These are phyloP conservation scores for Rosellinia necatrix DNA, from an alignment of 2,329 filamentous ascomycete genomes.

Conservation along the genomic window DNA sequence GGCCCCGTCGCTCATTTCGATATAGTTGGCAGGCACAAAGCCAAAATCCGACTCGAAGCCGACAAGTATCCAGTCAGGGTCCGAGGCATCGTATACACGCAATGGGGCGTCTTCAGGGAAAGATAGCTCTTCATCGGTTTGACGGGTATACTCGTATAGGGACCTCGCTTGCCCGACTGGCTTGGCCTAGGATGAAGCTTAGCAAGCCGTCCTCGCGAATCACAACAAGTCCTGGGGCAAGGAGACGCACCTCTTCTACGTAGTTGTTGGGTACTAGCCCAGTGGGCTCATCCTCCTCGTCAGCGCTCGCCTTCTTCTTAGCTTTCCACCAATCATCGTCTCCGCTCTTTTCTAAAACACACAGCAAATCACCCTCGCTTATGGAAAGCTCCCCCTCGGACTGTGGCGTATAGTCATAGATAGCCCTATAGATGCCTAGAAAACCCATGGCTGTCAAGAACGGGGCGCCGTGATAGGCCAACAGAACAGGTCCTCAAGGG, in stretches of 20 bases:
- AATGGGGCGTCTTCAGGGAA: conserved; percentile 87
- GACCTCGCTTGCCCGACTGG: conserved; percentile 76
- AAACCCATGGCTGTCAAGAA: conserved; percentile 72
- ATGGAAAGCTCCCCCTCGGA: conserved; percentile 84
- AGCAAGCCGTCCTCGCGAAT: conserved; percentile 52
- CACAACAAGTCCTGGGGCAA: conserved; percentile 42
- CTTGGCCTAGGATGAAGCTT: conserved; percentile 56
- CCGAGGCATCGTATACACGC: conserved; percentile 84
- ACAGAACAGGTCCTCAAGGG: background rate
- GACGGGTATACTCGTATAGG: conserved; percentile 96
- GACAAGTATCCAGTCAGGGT: conserved; percentile 96
- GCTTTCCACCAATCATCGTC: conserved; percentile 93
- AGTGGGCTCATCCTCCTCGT: conserved; percentile 89
- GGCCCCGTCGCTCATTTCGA: conserved; percentile 66
- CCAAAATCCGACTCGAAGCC: conserved; percentile 85
- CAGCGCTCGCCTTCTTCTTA: conserved; percentile 82
- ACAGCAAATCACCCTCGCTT: conserved; percentile 84
- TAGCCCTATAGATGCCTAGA: conserved; percentile 83
- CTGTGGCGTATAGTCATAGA: conserved; percentile 93
- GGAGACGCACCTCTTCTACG: conserved; percentile 77
- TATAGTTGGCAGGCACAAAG: conserved; percentile 96
- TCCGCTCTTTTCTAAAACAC: conserved; percentile 79
- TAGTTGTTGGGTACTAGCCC: conserved; percentile 95
- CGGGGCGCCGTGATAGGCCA: conserved; percentile 5
- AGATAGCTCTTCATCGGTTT: conserved; percentile 97